Conservation (phyloP, 2,329 filamentous ascomycete species). For the Fusarium subglutinans region DNA sequence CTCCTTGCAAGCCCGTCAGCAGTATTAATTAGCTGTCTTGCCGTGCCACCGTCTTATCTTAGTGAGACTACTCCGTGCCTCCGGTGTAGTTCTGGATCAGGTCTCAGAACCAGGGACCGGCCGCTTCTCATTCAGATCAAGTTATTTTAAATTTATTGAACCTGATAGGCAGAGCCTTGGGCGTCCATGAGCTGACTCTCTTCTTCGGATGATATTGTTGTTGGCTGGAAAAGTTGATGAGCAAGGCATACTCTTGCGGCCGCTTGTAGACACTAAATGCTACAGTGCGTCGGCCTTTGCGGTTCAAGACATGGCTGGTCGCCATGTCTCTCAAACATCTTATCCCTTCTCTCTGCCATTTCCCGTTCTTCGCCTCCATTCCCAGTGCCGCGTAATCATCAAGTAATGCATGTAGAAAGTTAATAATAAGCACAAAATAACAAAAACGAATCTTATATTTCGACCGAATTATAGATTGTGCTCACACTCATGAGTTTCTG, state of each 20-base stretch:
- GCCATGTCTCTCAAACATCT: slow-evolving; percentile 11
- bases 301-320: not conserved
- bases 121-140: not conserved
- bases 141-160: not conserved
- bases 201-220: not conserved
- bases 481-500: not conserved
- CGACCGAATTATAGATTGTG: not conserved
- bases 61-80: not conserved
- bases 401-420: not conserved
- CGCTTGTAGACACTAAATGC: not conserved
- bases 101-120: not conserved
- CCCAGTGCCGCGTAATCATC: slow-evolving; percentile 18
- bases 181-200: not conserved
- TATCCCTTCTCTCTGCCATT: slow-evolving; percentile 9
- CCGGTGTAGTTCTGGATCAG: not conserved
- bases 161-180: not conserved
- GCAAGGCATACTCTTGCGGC: not conserved
- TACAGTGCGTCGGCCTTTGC: not conserved
- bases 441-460: not conserved
- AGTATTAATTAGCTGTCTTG: not conserved
- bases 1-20: slow-evolving; percentile 10
- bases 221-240: not conserved
- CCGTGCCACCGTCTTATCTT: not conserved
- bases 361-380: slow-evolving; percentile 15
- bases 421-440: not conserved